Evolutionary conservation across 2,329 filamentous ascomycete species (phyloP), one percentile per base, ranked within the genome.

Genomic region (Nothopassalora personata): DNA sequence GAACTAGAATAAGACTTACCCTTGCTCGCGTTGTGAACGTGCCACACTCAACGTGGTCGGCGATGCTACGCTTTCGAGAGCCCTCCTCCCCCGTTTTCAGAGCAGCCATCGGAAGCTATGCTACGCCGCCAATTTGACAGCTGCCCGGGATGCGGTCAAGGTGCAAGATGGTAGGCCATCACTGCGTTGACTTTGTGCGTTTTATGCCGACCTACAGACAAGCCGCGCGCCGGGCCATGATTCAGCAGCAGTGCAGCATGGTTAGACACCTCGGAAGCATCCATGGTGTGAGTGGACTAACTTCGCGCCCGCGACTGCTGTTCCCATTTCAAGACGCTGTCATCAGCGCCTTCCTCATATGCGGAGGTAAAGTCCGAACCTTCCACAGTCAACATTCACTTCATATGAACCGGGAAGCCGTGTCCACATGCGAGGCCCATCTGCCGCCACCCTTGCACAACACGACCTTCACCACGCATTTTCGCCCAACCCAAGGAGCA

Each of bases 131-230:
- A 34, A 34, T 8, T 34, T 49, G 11, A 46, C 53, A 49, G 7
- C 15, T 39, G 34, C 53, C 13, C 18, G 53, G 36, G 28, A 30
- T 56, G 43, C 23, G 19, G 53, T 31, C 18, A 23, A 36, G 31
- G 15, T 18, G 31, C 30, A n/a, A 51, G 48, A 27, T 31, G 8
- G 48, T 31, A 51, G 13, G 48, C 15, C 11, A 30, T 39, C 55
- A 55, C 51, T 47, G 59, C 55, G 46, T 51, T 54, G 46, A 55
- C 50, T 55, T 55, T 56, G 52, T 56, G 53, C 53, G 23, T 52
- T 28, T 36, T 46, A 36, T 33, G 51, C 43, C 51, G 57, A 43
- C 27, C 36, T 45, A 46, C 28, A 30, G 11, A 39, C 31, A 11
- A 31, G 52, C 52, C 36, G 31, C 36, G 27, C 19, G 52, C 52